phyloP scores from a whole-genome alignment of 78 protist genomes.

The Emiliania huxleyi region DNA sequence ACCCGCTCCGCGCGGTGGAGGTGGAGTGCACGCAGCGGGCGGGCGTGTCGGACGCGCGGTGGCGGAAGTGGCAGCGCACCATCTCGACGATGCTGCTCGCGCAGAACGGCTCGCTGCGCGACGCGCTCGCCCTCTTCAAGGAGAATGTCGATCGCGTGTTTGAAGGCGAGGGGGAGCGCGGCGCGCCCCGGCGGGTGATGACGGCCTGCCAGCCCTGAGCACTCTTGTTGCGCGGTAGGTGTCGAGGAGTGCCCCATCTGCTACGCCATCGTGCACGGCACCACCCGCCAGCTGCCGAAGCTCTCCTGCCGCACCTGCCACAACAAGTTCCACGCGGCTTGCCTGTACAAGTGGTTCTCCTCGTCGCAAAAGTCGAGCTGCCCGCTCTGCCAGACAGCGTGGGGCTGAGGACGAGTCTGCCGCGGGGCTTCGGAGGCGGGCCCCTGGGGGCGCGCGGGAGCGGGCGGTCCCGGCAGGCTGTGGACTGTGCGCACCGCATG shows the following conservation, averaged over 20 bases:
- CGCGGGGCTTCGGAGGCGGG: no score
- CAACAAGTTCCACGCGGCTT: constrained; percentile 59
- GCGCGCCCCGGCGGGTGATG: no score
- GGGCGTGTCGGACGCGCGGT: constrained; percentile 70
- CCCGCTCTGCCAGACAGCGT: constrained; percentile 68
- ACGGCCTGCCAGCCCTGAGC: no score
- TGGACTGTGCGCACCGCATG: no score
- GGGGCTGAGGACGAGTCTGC: no score
- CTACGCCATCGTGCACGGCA: constrained; percentile 63
- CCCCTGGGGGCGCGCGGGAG: no score
- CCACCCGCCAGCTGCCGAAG: constrained; percentile 62
- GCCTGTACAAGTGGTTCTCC: constrained; percentile 79
- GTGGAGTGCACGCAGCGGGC: constrained; percentile 57
- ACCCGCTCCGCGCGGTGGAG: background rate
- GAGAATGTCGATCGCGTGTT: constrained; percentile 49
- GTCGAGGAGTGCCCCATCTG: constrained; percentile 86
- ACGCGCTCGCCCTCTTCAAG: constrained; percentile 72
- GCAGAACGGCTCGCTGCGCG: constrained; percentile 71
- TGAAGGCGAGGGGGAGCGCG: no score
- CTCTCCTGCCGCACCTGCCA: constrained; percentile 61
- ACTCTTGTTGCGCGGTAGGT: no score
- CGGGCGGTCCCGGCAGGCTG: no score
- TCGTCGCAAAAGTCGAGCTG: constrained; percentile 64
- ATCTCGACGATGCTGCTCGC: constrained; percentile 67
- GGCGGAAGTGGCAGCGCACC: constrained; percentile 69